These are phyloP conservation scores for Cryptosporidium sp. DNA, from an alignment of 169 alveolate species.

Conservation along the genomic window DNA sequence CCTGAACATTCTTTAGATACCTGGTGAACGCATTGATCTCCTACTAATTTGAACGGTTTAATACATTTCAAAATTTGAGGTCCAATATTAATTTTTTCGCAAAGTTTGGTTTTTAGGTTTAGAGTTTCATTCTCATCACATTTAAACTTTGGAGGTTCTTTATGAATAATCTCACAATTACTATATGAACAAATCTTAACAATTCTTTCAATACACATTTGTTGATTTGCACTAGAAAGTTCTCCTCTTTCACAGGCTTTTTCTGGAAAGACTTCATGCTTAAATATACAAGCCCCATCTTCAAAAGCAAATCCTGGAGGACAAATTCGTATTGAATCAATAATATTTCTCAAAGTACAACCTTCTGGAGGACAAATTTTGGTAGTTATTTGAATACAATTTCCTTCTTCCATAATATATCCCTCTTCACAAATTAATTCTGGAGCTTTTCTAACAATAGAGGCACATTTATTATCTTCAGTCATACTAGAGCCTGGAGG, in stretches of 20 bases:
- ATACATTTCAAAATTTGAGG: slow-evolving; percentile 58
- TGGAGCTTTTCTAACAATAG: slow-evolving; percentile 29
- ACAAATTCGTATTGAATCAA: slow-evolving; percentile 17
- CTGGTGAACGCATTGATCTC: slow-evolving; percentile 67
- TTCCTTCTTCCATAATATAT: slow-evolving; percentile 56
- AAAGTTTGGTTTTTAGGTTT: slow-evolving; percentile 11
- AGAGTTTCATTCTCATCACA: slow-evolving; percentile 30
- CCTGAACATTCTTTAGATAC: slow-evolving; percentile 49
- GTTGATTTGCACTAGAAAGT: background rate
- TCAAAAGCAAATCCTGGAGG: slow-evolving; percentile 32
- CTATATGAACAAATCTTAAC: background rate
- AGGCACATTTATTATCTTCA: slow-evolving; percentile 47
- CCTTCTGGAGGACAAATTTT: slow-evolving; percentile 68
- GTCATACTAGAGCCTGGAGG: slow-evolving; percentile 22
- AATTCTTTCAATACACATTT: slow-evolving; percentile 35
- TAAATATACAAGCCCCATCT: slow-evolving; percentile 40
- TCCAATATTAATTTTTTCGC: slow-evolving; percentile 8
- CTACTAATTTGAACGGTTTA: slow-evolving; percentile 61
- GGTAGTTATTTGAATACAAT: slow-evolving; percentile 23
- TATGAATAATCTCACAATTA: slow-evolving; percentile 24
- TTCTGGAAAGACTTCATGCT: slow-evolving; percentile 19
- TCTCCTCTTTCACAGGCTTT: slow-evolving; percentile 17
- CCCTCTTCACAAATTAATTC: slow-evolving; percentile 45
- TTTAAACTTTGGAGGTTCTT: slow-evolving; percentile 10
- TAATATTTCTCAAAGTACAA: slow-evolving; percentile 24